phyloP scores from a whole-genome alignment of 768 basidiomycete species.

The Serendipita indica region DNA sequence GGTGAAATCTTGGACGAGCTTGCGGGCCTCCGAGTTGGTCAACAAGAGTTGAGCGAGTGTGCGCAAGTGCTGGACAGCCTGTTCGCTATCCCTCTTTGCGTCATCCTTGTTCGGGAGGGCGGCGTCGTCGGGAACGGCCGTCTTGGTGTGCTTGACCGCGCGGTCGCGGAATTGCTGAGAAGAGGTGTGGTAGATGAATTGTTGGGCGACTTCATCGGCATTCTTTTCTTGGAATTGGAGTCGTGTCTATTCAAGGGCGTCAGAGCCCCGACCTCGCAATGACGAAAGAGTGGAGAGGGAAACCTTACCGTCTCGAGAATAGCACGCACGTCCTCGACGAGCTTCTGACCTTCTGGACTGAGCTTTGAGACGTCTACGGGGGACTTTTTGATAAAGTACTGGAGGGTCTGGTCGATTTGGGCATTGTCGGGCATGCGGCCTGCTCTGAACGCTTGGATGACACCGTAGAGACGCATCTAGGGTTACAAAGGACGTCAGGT shows the following conservation, averaged over 20 bases:
- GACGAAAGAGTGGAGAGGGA: constrained; percentile 11
- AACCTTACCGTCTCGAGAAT: constrained; percentile 53
- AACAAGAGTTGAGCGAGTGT: constrained; percentile 74
- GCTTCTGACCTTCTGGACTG: constrained; percentile 57
- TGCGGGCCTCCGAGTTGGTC: constrained; percentile 88
- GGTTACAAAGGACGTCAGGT: too few species aligned
- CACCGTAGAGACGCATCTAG: constrained; percentile 61
- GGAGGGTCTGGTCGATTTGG: constrained; percentile 62
- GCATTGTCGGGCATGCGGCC: constrained; percentile 66
- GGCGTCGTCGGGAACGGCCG: constrained; percentile 25
- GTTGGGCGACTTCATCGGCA: constrained; percentile 79
- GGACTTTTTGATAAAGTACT: constrained; percentile 44
- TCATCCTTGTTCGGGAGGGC: constrained; percentile 42
- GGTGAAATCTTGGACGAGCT: constrained; percentile 66
- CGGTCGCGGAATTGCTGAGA: constrained; percentile 27
- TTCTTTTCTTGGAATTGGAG: constrained; percentile 74
- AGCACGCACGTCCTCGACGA: constrained; percentile 62
- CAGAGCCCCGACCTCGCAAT: neutral
- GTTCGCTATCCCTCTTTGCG: constrained; percentile 39
- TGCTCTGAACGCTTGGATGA: constrained; percentile 64
- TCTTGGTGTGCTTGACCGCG: constrained; percentile 29
- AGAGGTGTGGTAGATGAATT: constrained; percentile 67
- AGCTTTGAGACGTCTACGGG: constrained; percentile 52
- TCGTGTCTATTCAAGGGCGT: constrained; percentile 20
- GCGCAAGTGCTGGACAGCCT: constrained; percentile 72